Evolutionary conservation across 305 asterid species (phyloP).

Genomic region (Fraxinus nigra): DNA sequence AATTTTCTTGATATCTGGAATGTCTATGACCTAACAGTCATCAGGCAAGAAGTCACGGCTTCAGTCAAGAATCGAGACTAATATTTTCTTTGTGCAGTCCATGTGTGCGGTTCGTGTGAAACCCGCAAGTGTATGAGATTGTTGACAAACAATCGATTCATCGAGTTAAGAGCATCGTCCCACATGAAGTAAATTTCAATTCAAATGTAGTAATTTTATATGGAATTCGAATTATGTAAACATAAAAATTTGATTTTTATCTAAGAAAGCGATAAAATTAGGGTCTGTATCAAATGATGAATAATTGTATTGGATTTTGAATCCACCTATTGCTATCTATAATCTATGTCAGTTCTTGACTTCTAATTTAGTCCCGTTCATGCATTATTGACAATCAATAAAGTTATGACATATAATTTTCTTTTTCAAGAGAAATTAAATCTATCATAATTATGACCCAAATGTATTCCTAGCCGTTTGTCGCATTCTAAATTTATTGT

Average conservation of each 20-base stretch:
- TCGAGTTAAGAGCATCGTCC: background rate
- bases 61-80: background rate
- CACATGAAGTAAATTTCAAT: background rate
- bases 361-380: background rate
- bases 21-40: too few relatives aligned
- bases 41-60: background rate
- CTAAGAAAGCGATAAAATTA: background rate
- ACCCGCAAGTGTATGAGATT: background rate
- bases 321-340: background rate
- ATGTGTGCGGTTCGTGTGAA: background rate
- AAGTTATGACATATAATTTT: too few relatives aligned
- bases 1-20: too few relatives aligned
- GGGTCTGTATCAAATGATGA: background rate
- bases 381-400: background rate
- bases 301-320: background rate
- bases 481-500: background rate
- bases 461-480: background rate
- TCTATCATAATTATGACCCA: background rate
- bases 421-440: background rate
- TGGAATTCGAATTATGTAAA: background rate
- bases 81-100: background rate
- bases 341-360: background rate
- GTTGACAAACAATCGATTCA: background rate
- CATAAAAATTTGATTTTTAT: too few relatives aligned
- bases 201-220: background rate